Evolutionary conservation across 805 yeast genomes (phyloP).

Genomic region (Starmerella powellii): DNA sequence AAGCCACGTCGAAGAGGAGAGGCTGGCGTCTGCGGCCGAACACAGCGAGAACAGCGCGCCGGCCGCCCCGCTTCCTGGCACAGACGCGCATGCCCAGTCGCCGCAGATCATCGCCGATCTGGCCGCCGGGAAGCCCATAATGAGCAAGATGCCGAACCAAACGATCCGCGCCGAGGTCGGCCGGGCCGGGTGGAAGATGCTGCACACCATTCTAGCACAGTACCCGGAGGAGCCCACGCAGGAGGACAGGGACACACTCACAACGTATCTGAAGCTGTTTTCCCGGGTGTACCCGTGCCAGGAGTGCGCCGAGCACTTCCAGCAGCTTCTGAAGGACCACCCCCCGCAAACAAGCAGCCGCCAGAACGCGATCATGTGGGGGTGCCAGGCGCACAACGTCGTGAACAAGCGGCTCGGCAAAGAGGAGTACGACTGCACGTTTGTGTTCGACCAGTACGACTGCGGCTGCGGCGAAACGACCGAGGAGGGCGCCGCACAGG

Average conservation of each 20-base stretch:
- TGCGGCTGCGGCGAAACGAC: conserved; percentile 91
- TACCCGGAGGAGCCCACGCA: conserved; percentile 72
- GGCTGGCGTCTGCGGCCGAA: background rate
- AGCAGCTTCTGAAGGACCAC: conserved; percentile 46
- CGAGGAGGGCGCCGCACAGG: conserved; percentile 30
- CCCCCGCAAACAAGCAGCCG: conserved; percentile 80
- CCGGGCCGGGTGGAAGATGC: conserved; percentile 78
- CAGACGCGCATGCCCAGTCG: background rate
- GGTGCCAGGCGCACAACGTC: conserved; percentile 80
- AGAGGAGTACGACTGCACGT: conserved; percentile 69
- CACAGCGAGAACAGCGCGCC: too few relatives aligned
- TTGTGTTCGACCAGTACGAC: conserved; percentile 78
- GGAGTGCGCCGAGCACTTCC: conserved; percentile 91
- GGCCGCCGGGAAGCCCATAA: conserved; percentile 42
- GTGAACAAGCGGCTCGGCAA: conserved; percentile 66
- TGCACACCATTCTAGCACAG: conserved; percentile 85
- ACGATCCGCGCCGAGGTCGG: conserved; percentile 76
- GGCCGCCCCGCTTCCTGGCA: too few relatives aligned
- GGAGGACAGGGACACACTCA: conserved; percentile 51
- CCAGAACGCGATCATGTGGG: conserved; percentile 85
- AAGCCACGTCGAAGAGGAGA: background rate
- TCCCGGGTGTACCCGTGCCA: conserved; percentile 95
- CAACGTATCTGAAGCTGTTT: conserved; percentile 55
- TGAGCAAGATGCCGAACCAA: conserved; percentile 91
- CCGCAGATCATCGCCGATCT: conserved; percentile 2